A percentile compares a stretch with the other conserved stretches of the same genome.
These are phyloP conservation scores for Ceratobasidium sp. DNA, from an alignment of 1,284 basidiomycete species.

Conservation along the genomic window DNA sequence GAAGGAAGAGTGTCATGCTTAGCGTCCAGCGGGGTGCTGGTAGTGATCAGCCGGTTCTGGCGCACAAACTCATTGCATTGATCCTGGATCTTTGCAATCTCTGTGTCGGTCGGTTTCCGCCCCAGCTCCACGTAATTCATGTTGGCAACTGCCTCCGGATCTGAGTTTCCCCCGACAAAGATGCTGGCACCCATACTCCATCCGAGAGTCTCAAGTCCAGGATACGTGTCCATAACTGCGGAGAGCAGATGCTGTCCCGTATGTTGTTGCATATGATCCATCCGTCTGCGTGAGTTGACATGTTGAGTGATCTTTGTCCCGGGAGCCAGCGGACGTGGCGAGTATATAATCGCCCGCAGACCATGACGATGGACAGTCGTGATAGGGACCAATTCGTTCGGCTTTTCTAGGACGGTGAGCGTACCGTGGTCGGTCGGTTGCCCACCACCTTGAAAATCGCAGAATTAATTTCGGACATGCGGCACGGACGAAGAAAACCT, in stretches of 20 bases:
- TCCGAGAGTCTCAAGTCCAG: conserved; percentile 42
- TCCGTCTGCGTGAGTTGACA: conserved; percentile 28
- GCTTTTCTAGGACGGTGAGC: not conserved
- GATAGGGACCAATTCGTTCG: conserved; percentile 28
- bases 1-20: conserved; percentile 36
- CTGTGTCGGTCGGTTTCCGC: conserved; percentile 36
- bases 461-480: not conserved
- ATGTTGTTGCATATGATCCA: conserved; percentile 48
- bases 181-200: conserved; percentile 44
- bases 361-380: conserved; percentile 34
- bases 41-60: conserved; percentile 23
- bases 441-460: conserved; percentile 30
- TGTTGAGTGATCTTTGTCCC: conserved; percentile 30
- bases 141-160: not conserved
- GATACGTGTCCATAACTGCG: conserved; percentile 45
- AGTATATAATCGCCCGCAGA: conserved; percentile 43
- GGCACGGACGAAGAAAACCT: no score
- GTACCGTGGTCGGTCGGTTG: conserved; percentile 45
- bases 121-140: conserved; percentile 43
- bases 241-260: conserved; percentile 46
- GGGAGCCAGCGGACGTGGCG: conserved; percentile 30
- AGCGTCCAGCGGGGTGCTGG: conserved; percentile 31
- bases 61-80: conserved; percentile 40
- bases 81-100: conserved; percentile 43
- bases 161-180: not conserved